These are phyloP conservation scores for Casuarina cunninghamiana DNA, from an alignment of 306 rosid genomes.

Conservation along the genomic window DNA sequence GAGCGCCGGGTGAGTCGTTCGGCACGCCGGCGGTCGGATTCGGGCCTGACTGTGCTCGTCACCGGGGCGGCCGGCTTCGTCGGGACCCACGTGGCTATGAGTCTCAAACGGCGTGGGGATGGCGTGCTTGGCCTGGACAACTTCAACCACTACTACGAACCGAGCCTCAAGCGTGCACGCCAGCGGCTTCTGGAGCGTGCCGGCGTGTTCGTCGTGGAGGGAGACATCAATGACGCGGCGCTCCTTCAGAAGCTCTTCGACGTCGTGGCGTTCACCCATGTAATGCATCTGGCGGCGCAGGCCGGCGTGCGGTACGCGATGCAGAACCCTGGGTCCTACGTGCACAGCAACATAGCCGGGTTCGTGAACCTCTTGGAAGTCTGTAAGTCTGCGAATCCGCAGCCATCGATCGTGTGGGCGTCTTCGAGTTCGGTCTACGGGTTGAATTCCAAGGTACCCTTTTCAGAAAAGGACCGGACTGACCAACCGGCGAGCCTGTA, in stretches of 20 bases:
- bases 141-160: conserved; percentile 76
- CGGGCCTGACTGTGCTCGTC: conserved; percentile 59
- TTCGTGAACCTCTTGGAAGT: conserved; percentile 72
- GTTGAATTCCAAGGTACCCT: conserved; percentile 74
- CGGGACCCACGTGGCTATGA: conserved; percentile 73
- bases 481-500: conserved; percentile 84
- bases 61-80: conserved; percentile 88
- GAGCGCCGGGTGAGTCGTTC: conserved; percentile 72
- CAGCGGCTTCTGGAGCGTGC: conserved; percentile 63
- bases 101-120: conserved; percentile 78
- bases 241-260: conserved; percentile 76
- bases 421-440: conserved; percentile 92
- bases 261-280: conserved; percentile 74
- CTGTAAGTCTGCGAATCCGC: conserved; percentile 68
- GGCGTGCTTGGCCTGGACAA: conserved; percentile 79
- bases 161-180: conserved; percentile 63
- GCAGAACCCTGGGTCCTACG: conserved; percentile 72
- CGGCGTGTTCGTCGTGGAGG: conserved; percentile 80
- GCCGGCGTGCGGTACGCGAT: conserved; percentile 88
- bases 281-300: conserved; percentile 88
- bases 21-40: conserved; percentile 32
- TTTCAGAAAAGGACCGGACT: conserved; percentile 75
- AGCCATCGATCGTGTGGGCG: conserved; percentile 79
- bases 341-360: conserved; percentile 80
- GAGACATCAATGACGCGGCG: conserved; percentile 64